Conservation (phyloP, 306 rosid genomes). For the Rubus parviflorus region DNA sequence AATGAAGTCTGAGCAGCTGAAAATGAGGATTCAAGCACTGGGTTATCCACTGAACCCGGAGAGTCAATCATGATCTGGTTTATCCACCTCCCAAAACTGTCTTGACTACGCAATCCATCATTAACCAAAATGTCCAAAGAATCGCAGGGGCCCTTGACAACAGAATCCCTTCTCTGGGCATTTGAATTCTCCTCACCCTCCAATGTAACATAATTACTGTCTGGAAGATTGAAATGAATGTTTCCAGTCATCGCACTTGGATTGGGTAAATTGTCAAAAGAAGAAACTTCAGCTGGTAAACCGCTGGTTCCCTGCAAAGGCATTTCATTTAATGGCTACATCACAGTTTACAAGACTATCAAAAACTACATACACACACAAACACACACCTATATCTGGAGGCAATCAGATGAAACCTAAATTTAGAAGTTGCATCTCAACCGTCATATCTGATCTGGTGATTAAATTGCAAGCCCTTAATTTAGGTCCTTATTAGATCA, state of each 20-base stretch:
- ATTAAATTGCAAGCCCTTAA: neutral
- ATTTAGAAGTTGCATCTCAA: neutral
- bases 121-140: conserved; percentile 37
- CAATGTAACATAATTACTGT: conserved; percentile 33
- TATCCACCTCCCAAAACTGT: conserved; percentile 90
- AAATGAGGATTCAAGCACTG: conserved; percentile 53
- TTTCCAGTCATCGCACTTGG: conserved; percentile 35
- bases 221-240: conserved; percentile 39
- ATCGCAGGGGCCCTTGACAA: conserved; percentile 31
- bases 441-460: neutral
- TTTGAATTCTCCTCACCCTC: conserved; percentile 44
- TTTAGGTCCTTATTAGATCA: neutral
- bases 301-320: conserved; percentile 52
- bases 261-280: conserved; percentile 42
- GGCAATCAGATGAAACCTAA: neutral
- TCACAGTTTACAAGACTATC: neutral
- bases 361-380: neutral
- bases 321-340: conserved; percentile 15
- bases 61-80: conserved; percentile 55
- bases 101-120: conserved; percentile 71
- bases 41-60: conserved; percentile 52
- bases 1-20: conserved; percentile 44
- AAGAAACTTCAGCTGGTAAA: conserved; percentile 39
- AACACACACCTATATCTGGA: neutral
- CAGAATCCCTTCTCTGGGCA: conserved; percentile 35